phyloP scores from a whole-genome alignment of 2,329 filamentous ascomycete species.

The Venturia carpophila region DNA sequence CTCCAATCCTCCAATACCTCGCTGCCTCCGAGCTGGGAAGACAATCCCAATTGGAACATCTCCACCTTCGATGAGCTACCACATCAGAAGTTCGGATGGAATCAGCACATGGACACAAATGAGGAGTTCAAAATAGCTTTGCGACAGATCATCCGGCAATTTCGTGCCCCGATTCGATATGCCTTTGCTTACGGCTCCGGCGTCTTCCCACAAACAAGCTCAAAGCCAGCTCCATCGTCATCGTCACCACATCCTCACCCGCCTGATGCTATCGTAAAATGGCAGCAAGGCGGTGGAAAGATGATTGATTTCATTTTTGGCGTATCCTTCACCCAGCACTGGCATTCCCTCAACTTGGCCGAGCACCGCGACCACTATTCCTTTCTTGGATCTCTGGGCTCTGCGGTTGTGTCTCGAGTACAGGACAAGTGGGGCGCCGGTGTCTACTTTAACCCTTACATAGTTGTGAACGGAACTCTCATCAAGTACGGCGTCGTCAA shows the following conservation, averaged over 20 bases:
- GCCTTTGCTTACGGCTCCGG: slow-evolving; percentile 96
- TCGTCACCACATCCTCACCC: slow-evolving; percentile 69
- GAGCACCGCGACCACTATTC: slow-evolving; percentile 94
- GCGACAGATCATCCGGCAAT: slow-evolving; percentile 80
- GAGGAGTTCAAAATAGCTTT: slow-evolving; percentile 89
- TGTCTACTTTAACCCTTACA: slow-evolving; percentile 95
- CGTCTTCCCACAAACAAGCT: slow-evolving; percentile 71
- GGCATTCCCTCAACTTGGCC: slow-evolving; percentile 85
- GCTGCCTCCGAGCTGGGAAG: slow-evolving; percentile 54
- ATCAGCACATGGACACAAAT: slow-evolving; percentile 94
- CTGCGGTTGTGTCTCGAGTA: slow-evolving; percentile 72
- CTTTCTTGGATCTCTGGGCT: slow-evolving; percentile 71
- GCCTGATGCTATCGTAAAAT: slow-evolving; percentile 69
- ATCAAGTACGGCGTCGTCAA: slow-evolving; percentile 99
- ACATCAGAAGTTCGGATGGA: slow-evolving; percentile 77
- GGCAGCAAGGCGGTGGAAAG: slow-evolving; percentile 81
- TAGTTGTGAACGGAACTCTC: slow-evolving; percentile 87
- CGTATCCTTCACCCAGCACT: slow-evolving; percentile 89
- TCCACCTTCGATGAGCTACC: slow-evolving; percentile 69
- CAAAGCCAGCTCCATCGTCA: slow-evolving; percentile 40
- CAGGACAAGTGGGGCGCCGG: slow-evolving; percentile 87
- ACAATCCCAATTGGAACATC: slow-evolving; percentile 63
- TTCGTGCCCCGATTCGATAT: slow-evolving; percentile 87
- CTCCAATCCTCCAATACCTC: slow-evolving; percentile 5
- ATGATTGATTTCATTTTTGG: slow-evolving; percentile 99